A percentile compares a stretch with the other conserved stretches of the same genome.
Conservation (phyloP, 257 asterid species). For the Ligustrum vulgare region DNA sequence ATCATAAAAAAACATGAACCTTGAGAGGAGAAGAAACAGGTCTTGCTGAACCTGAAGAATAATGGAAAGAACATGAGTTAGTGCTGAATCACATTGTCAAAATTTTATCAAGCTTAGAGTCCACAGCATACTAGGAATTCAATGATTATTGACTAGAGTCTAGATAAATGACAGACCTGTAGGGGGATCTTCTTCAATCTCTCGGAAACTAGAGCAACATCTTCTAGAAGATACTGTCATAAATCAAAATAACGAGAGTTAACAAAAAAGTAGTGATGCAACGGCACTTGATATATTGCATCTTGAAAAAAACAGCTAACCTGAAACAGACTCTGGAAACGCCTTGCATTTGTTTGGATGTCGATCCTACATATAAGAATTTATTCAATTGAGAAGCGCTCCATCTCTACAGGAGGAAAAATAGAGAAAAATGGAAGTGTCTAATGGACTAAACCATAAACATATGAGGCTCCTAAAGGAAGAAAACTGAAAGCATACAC, state of each 20-base stretch:
- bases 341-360: slow-evolving; percentile 84
- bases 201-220: slow-evolving; percentile 73
- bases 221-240: slow-evolving; percentile 82
- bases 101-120: slow-evolving; percentile 15
- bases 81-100: not conserved
- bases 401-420: not conserved
- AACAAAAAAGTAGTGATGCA: not conserved
- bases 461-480: not conserved
- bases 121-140: not conserved
- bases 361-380: slow-evolving; percentile 69
- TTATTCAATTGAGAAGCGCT: slow-evolving; percentile 5
- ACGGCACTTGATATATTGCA: not conserved
- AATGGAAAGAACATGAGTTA: slow-evolving; percentile 20
- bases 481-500: not conserved
- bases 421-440: not conserved
- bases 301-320: slow-evolving; percentile 35
- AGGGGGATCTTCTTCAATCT: slow-evolving; percentile 73
- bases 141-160: slow-evolving; percentile 12
- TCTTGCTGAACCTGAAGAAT: slow-evolving; percentile 72
- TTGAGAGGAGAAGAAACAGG: slow-evolving; percentile 79
- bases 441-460: not conserved
- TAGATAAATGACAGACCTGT: slow-evolving; percentile 53
- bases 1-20: slow-evolving; percentile 69
- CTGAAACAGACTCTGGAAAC: slow-evolving; percentile 79
- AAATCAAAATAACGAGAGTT: slow-evolving; percentile 17